Base-by-base conservation (phyloP, 768 basidiomycete species). In the Auricularia heimuer region DNA sequence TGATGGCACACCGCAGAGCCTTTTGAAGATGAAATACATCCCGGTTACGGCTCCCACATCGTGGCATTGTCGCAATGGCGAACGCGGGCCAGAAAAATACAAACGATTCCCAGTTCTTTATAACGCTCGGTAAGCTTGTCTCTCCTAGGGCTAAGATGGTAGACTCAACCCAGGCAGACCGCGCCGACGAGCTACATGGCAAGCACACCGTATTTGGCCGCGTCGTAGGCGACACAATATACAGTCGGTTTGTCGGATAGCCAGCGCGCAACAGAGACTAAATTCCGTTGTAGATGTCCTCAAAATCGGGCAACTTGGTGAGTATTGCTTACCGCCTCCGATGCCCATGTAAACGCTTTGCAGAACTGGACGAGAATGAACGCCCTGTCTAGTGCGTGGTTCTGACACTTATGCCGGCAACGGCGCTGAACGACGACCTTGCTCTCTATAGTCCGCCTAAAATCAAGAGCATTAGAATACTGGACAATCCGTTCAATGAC, bases 191-290 rank as follows among this genome's bases (percentile, higher is more conserved):
- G 74, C 77, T 99, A 11, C 89, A 98, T 62, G 92, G 91, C 54
- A 97, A 95, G 73, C 91, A 98, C 70, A 98, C 97, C 0, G 75
- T 98, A 8, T 99, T 98, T 67, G 96, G 95, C n/a, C 83, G 92
- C 60, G 83, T 85, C 63, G 82, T 93, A 14, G 93, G 93, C 3
- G 92, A 94, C 71, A 94, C 93, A 0, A 77, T 96, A 51, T 96
- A 88, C 77, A 96, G 93, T 92, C 74, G 70, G 87, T 81, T 68
- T 62, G 64, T 67, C 56, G 39, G 12, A 7, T 42, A 42, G 3
- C 24, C 65, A 45, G 54, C 54, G 65, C 33, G 68, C 45, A 62
- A 24, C 29, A 60, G 56, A 60, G 1, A 47, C 29, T 62, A n/a
- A 44, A 12, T 39, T 54, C 60, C 62, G 11, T 29, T 54, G 54